Evolutionary conservation across 441 rosid genomes (phyloP).

Genomic region (Populus tomentosa): DNA sequence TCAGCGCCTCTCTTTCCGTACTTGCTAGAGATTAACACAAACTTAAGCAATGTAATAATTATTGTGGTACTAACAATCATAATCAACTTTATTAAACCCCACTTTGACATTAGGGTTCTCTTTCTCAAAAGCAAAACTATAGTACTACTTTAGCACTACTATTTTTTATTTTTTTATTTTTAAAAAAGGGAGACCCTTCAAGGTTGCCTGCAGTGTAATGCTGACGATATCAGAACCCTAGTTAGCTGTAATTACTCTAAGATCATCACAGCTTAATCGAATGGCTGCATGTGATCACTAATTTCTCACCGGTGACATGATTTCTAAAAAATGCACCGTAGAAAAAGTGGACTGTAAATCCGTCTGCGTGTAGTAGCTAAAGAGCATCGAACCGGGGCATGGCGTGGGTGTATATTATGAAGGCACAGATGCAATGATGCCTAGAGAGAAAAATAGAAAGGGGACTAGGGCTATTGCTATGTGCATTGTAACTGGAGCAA

Average conservation of each 20-base stretch:
- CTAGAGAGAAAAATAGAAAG: neutral
- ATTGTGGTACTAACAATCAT: too few species aligned
- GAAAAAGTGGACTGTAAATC: too few species aligned
- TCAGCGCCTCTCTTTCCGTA: neutral
- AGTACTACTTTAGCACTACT: too few species aligned
- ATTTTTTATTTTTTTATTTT: too few species aligned
- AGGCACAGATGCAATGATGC: neutral
- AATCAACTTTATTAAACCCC: too few species aligned
- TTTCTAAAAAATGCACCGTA: too few species aligned
- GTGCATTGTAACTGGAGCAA: neutral
- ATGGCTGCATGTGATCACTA: neutral
- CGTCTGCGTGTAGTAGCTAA: too few species aligned
- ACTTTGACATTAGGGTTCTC: too few species aligned
- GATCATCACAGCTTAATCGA: neutral
- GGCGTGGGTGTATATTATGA: neutral
- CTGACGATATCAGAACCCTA: constrained; percentile 19
- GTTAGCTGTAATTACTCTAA: neutral
- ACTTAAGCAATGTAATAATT: too few species aligned
- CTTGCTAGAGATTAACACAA: neutral
- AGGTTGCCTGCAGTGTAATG: neutral
- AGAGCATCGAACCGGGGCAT: too few species aligned
- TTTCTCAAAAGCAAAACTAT: too few species aligned
- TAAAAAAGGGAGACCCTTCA: neutral
- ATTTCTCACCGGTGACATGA: too few species aligned
- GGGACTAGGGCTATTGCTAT: neutral